Conservation (phyloP, 192 early-diverging fungal species). For the Jimgerdemannia lactiflua region DNA sequence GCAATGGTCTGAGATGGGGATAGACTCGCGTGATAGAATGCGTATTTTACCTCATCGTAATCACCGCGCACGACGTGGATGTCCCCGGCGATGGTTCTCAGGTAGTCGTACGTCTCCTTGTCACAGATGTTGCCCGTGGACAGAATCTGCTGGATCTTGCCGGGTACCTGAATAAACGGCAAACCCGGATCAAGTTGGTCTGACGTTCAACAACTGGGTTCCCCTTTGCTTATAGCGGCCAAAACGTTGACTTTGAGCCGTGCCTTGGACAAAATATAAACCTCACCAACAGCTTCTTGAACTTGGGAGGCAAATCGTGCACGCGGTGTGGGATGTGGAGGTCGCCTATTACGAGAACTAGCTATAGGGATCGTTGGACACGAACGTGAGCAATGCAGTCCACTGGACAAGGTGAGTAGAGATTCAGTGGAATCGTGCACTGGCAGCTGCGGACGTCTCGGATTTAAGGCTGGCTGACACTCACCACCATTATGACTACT, state of each 20-base stretch:
- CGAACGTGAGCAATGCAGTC: not conserved
- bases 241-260: not conserved
- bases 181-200: not conserved
- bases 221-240: not conserved
- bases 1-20: not conserved
- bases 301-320: constrained; percentile 85
- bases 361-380: constrained; percentile 27
- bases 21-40: not conserved
- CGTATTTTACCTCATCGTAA: constrained; percentile 63
- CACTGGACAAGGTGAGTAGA: not conserved
- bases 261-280: not conserved
- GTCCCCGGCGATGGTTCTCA: constrained; percentile 77
- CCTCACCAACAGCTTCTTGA: constrained; percentile 86
- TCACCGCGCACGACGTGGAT: constrained; percentile 80
- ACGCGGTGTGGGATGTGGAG: constrained; percentile 93
- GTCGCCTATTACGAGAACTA: constrained; percentile 91
- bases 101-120: constrained; percentile 83
- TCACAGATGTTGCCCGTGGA: constrained; percentile 89
- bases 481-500: too few relatives aligned
- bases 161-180: constrained; percentile 58
- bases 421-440: too few relatives aligned
- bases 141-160: constrained; percentile 96
- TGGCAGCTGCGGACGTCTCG: too few relatives aligned
- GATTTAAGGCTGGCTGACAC: too few relatives aligned
- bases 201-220: too few relatives aligned